Conservation (phyloP, 306 rosid species). For the Erythrophleum fordii region DNA sequence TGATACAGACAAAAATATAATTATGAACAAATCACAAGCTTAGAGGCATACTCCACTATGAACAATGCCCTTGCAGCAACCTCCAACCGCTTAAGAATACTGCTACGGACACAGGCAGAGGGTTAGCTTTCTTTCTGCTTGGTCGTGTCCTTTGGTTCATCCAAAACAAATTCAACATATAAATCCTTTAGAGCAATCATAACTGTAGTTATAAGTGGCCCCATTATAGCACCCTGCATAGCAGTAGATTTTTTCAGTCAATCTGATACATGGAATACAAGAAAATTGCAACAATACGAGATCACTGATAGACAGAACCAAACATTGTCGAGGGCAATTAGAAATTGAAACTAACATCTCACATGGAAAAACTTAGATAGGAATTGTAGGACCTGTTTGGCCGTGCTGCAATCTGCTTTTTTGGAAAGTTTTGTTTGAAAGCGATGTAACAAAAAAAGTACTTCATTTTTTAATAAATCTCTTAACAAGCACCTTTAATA, state of each 20-base stretch:
- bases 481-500: no score
- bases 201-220: slow-evolving; percentile 94
- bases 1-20: slow-evolving; percentile 29
- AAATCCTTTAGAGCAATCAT: slow-evolving; percentile 91
- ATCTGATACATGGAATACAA: slow-evolving; percentile 17
- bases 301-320: background rate
- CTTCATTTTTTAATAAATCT: no score
- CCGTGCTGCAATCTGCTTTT: background rate
- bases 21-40: slow-evolving; percentile 34
- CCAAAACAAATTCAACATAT: slow-evolving; percentile 88
- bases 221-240: slow-evolving; percentile 95
- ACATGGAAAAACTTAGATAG: background rate
- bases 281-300: slow-evolving; percentile 6
- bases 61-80: slow-evolving; percentile 44
- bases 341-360: slow-evolving; percentile 5
- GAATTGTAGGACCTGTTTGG: background rate
- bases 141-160: slow-evolving; percentile 50
- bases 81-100: slow-evolving; percentile 42
- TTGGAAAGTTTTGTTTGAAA: background rate
- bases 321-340: background rate
- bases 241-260: slow-evolving; percentile 14
- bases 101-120: slow-evolving; percentile 24
- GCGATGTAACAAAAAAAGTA: background rate
- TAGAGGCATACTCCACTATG: slow-evolving; percentile 37
- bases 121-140: slow-evolving; percentile 52